Evolutionary conservation across 768 basidiomycete genomes (phyloP), one percentile per base, ranked within the genome.

Genomic region (Cyclocybe cylindracea): DNA sequence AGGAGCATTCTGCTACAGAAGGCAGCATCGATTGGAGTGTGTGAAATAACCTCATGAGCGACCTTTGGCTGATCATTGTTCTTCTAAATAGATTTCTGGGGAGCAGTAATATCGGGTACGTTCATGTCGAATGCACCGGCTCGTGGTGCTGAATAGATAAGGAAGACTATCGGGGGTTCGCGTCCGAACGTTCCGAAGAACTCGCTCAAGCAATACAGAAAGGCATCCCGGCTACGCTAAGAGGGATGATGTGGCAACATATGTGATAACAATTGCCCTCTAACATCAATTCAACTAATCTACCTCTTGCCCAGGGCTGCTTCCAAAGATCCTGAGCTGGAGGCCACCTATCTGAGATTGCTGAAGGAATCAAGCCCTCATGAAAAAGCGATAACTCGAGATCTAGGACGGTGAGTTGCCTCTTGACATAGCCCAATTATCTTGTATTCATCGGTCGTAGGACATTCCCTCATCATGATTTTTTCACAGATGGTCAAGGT

Each of bases 241-340:
- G 94, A 45, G 94, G 94, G 43, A 96, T 98, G 86, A 85, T 96
- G 76, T 98, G 91, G 92, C 94, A 97, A 66, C 78, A 96, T 66
- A 97, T 96, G 94, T 91, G 73, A 58, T 46, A 51, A 6, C 47
- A 24, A 44, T 18, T 39, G 53, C 50, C 33, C 45, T 35, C 48
- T 33, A 19, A 37, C 33, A 60, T 13, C 35, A 4, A 10, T 54
- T 37, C 35, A 24, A 44, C 19, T 24, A 54, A 39, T 39, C 40
- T 46, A 16, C 39, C 14, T 14, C 10, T 44, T 10, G 29, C 29
- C 18, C 47, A 94, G 91, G 89, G 89, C 92, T 36, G 94, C 94
- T 10, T 94, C 95, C 0, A 99, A 99, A 71, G 94, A 97, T 58
- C 75, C 78, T 1, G 86, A 87, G 55, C 78, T 98, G 10, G 97